Conservation (phyloP, 1,284 basidiomycete species). For the Neolentinus lepideus region DNA sequence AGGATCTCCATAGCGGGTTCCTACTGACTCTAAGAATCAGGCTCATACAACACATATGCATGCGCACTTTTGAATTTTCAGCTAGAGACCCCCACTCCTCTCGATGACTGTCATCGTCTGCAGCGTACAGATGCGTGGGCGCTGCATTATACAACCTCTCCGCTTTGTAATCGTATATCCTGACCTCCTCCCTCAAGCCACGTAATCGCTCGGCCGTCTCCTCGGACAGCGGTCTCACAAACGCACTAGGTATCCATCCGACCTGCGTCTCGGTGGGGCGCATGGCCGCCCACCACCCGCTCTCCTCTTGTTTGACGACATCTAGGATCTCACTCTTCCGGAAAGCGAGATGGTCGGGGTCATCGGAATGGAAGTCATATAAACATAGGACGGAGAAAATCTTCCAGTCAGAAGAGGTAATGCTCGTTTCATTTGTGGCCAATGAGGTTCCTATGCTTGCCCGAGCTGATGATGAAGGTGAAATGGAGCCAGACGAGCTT, state of each 20-base stretch:
- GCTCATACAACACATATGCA: neutral
- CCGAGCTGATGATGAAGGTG: neutral
- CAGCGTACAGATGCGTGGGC: slow-evolving; percentile 2
- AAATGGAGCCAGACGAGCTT: neutral
- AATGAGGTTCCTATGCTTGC: neutral
- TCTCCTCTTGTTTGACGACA: slow-evolving; percentile 58
- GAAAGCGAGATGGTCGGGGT: slow-evolving; percentile 56
- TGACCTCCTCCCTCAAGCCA: slow-evolving; percentile 12
- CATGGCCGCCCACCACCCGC: slow-evolving; percentile 77
- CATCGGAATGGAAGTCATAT: slow-evolving; percentile 57
- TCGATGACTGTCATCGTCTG: neutral
- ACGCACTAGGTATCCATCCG: slow-evolving; percentile 68
- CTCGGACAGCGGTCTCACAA: slow-evolving; percentile 36
- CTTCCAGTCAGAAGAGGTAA: slow-evolving; percentile 7
- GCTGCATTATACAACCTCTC: slow-evolving; percentile 9
- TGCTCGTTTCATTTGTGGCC: neutral
- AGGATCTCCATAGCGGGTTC: neutral
- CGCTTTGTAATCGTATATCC: slow-evolving; percentile 17
- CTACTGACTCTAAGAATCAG: neutral
- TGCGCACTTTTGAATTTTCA: neutral
- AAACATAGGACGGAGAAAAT: slow-evolving; percentile 54
- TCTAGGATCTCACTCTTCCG: slow-evolving; percentile 57
- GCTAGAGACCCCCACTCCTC: slow-evolving; percentile 8
- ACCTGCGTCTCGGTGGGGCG: slow-evolving; percentile 41
- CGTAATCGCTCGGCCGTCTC: slow-evolving; percentile 33